Evolutionary conservation across 2,329 filamentous ascomycete genomes (phyloP).

Genomic region (Ophiostoma sp.): DNA sequence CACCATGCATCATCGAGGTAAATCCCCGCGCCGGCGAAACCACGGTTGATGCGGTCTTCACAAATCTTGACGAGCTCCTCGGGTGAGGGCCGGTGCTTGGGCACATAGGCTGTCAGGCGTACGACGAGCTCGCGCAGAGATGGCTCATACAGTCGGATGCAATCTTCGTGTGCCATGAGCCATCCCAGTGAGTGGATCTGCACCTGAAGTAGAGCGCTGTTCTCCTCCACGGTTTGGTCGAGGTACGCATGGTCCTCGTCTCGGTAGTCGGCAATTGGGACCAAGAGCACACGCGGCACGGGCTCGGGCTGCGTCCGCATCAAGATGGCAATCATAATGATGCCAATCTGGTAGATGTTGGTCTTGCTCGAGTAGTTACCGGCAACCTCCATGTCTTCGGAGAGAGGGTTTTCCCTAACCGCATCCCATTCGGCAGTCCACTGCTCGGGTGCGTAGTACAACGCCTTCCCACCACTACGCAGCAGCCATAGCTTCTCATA

Average conservation of each 20-base stretch:
- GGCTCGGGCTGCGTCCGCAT: constrained; percentile 12
- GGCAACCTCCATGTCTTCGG: constrained; percentile 10
- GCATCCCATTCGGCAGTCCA: constrained; percentile 26
- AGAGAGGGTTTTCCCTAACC: constrained; percentile 10
- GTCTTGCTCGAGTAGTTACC: constrained; percentile 22
- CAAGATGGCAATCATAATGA: constrained; percentile 14
- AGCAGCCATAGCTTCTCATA: constrained; percentile 1
- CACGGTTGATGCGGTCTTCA: not conserved
- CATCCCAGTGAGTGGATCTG: not conserved
- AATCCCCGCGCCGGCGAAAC: not conserved
- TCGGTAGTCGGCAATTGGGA: not conserved
- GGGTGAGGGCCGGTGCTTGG: constrained; percentile 19
- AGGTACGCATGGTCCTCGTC: not conserved
- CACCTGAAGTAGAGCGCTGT: not conserved
- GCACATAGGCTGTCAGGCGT: constrained; percentile 23
- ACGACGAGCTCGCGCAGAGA: constrained; percentile 22
- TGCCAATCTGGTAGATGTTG: constrained; percentile 27
- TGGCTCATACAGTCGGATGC: constrained; percentile 7
- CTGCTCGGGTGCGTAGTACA: constrained; percentile 24
- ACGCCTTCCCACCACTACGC: constrained; percentile 20
- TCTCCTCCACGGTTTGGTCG: not conserved
- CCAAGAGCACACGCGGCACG: not conserved
- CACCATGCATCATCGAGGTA: not conserved
- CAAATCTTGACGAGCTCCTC: constrained; percentile 15
- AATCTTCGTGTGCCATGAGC: not conserved